phyloP scores from a whole-genome alignment of 1,284 basidiomycete genomes.

The Trichosporon coremiiforme region DNA sequence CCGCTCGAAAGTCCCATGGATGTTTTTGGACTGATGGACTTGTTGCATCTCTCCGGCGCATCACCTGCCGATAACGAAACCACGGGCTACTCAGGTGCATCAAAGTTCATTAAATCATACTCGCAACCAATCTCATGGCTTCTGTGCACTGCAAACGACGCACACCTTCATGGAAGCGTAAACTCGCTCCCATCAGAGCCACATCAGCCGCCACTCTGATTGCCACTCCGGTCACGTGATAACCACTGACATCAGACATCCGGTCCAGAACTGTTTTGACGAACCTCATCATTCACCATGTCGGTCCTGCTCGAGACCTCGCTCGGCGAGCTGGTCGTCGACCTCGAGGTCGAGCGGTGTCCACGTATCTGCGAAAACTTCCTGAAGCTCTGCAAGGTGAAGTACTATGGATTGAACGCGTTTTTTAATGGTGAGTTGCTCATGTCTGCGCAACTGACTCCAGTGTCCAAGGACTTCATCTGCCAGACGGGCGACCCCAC shows the following conservation, averaged over 20 bases:
- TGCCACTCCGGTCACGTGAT: neutral
- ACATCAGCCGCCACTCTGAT: neutral
- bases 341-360: slow-evolving; percentile 87
- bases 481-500: slow-evolving; percentile 93
- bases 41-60: no score
- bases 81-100: no score
- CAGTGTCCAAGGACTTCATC: slow-evolving; percentile 94
- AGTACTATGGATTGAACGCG: slow-evolving; percentile 93
- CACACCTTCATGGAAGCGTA: neutral
- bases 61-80: no score
- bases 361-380: slow-evolving; percentile 93
- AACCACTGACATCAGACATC: neutral
- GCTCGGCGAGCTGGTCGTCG: slow-evolving; percentile 91
- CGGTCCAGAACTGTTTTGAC: neutral
- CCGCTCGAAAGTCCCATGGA: no score
- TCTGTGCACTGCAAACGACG: no score
- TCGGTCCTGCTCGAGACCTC: slow-evolving; percentile 96
- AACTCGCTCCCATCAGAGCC: neutral
- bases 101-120: no score
- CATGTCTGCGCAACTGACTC: neutral
- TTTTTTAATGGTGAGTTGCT: slow-evolving; percentile 85
- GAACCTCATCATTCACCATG: slow-evolving; percentile 61
- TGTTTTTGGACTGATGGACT: no score
- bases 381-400: slow-evolving; percentile 92
- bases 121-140: no score